These are phyloP conservation scores for Xylariaceae sp. DNA, from an alignment of 2,329 filamentous ascomycete species.

Conservation along the genomic window DNA sequence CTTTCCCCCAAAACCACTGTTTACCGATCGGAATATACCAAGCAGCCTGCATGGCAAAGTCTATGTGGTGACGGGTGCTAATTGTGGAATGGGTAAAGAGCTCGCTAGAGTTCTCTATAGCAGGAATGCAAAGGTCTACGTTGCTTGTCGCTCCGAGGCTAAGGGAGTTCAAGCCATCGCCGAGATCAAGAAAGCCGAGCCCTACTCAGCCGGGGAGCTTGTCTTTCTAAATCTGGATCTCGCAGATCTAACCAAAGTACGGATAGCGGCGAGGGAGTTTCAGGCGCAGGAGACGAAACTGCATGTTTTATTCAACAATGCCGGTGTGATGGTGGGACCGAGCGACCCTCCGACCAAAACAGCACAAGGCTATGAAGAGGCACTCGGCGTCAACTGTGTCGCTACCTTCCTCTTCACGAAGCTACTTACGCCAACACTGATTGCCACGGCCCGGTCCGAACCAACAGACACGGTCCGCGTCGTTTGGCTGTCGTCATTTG, in stretches of 20 bases:
- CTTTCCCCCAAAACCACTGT: no score
- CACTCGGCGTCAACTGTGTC: constrained; percentile 19
- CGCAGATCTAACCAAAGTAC: constrained; percentile 1
- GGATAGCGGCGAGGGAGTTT: constrained; percentile 1
- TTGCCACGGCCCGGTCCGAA: neutral
- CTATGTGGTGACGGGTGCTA: no score
- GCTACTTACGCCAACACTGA: constrained; percentile 10
- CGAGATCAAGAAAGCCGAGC: constrained; percentile 2
- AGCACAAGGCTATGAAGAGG: constrained; percentile 12
- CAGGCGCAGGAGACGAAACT: constrained; percentile 3
- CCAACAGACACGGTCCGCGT: constrained; percentile 8
- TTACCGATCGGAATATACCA: no score
- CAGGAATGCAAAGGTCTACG: constrained; percentile 6
- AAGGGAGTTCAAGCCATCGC: neutral
- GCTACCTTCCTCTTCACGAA: constrained; percentile 14
- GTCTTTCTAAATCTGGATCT: constrained; percentile 10
- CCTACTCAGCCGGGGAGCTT: neutral
- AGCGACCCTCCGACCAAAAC: neutral
- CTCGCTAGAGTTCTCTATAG: constrained; percentile 5
- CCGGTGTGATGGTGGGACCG: neutral
- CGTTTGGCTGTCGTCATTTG: constrained; percentile 15
- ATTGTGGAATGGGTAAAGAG: constrained; percentile 8
- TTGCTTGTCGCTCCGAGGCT: constrained; percentile 4
- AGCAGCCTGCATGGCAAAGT: no score
- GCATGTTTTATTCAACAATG: constrained; percentile 19